Conservation (phyloP, 352 stramenopile species). For the Pythium pyrilobum region DNA sequence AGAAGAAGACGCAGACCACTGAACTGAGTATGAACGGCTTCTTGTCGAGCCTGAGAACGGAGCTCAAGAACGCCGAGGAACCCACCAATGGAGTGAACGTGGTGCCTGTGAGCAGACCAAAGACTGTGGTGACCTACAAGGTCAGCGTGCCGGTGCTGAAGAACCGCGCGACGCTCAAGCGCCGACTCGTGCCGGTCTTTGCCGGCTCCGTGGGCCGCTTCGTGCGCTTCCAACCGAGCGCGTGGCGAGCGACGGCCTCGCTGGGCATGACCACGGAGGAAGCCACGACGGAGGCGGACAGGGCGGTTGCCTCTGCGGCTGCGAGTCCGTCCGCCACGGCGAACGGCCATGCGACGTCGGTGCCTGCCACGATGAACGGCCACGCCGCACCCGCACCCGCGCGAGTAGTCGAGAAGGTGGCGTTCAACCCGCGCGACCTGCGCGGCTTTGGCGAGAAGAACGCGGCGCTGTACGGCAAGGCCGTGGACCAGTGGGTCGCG, state of each 20-base stretch:
- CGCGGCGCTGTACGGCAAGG: slow-evolving; percentile 48
- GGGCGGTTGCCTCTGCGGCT: too few species aligned
- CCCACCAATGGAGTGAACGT: slow-evolving; percentile 4
- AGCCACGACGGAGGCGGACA: background rate
- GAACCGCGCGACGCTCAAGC: slow-evolving; percentile 23
- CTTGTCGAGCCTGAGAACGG: slow-evolving; percentile 53
- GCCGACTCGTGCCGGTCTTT: slow-evolving; percentile 16
- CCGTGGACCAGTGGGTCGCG: slow-evolving; percentile 61
- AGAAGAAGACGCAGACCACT: slow-evolving; percentile 10
- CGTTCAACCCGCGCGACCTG: slow-evolving; percentile 49
- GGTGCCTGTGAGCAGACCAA: background rate
- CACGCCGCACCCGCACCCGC: background rate
- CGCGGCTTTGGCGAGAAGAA: slow-evolving; percentile 62
- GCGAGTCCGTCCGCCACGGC: background rate
- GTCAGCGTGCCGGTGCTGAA: slow-evolving; percentile 11
- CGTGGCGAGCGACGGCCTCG: slow-evolving; percentile 5
- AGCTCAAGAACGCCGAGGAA: slow-evolving; percentile 1
- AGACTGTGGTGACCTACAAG: slow-evolving; percentile 14
- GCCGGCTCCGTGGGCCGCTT: slow-evolving; percentile 12
- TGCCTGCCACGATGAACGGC: background rate
- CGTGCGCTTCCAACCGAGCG: slow-evolving; percentile 31
- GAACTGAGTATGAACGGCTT: slow-evolving; percentile 60
- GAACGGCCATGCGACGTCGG: background rate
- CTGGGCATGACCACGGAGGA: slow-evolving; percentile 6
- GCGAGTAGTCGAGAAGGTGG: slow-evolving; percentile 22